A percentile compares a stretch with the other conserved stretches of the same genome.
These are phyloP conservation scores for Elongisporangium anandrum DNA, from an alignment of 352 stramenopile species.

Conservation along the genomic window DNA sequence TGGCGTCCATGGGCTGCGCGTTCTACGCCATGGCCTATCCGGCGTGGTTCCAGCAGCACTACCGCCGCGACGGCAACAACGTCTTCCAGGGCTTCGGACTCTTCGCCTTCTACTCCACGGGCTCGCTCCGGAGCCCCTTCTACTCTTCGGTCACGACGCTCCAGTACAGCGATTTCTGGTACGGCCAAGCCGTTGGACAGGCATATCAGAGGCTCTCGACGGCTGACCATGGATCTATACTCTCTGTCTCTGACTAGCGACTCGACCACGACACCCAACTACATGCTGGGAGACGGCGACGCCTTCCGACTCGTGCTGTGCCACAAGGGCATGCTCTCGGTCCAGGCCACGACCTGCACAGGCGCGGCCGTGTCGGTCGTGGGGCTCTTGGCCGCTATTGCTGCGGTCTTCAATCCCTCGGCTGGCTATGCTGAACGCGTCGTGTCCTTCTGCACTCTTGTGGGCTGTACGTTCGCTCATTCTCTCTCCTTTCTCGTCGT, in stretches of 20 bases:
- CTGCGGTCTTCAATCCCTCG: slow-evolving; percentile 71
- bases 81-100: slow-evolving; percentile 80
- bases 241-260: slow-evolving; percentile 6
- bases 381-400: slow-evolving; percentile 57
- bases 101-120: slow-evolving; percentile 83
- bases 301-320: slow-evolving; percentile 72
- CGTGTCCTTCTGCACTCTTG: slow-evolving; percentile 80
- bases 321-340: slow-evolving; percentile 62
- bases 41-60: slow-evolving; percentile 85
- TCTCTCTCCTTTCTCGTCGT: slow-evolving; percentile 2
- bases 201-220: not conserved
- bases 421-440: slow-evolving; percentile 68
- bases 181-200: not conserved
- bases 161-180: slow-evolving; percentile 76
- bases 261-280: slow-evolving; percentile 51
- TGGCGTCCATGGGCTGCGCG: slow-evolving; percentile 64
- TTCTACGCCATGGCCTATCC: slow-evolving; percentile 82
- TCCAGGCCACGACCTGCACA: slow-evolving; percentile 58
- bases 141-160: slow-evolving; percentile 77
- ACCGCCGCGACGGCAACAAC: slow-evolving; percentile 61
- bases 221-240: not conserved
- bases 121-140: slow-evolving; percentile 61
- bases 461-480: slow-evolving; percentile 52
- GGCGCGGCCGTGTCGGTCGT: slow-evolving; percentile 59
- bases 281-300: slow-evolving; percentile 76